These are phyloP conservation scores for Colletotrichum orchidophilum DNA, from an alignment of 2,329 filamentous ascomycete species.

Conservation along the genomic window DNA sequence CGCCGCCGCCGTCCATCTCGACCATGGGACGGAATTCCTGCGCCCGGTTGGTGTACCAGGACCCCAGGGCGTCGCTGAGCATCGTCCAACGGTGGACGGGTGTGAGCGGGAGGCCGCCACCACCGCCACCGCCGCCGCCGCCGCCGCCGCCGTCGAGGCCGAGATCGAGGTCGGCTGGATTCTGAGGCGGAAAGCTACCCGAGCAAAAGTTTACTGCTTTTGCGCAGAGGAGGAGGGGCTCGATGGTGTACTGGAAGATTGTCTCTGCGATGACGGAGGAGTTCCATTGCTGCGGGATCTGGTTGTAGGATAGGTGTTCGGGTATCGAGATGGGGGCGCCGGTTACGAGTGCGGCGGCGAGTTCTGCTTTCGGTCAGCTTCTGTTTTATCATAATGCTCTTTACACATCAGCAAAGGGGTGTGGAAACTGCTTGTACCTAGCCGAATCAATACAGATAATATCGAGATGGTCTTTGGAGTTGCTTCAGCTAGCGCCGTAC, in stretches of 20 bases:
- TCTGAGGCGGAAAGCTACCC: slow-evolving; percentile 38
- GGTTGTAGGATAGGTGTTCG: slow-evolving; percentile 33
- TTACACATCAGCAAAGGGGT: background rate
- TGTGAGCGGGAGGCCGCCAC: slow-evolving; percentile 28
- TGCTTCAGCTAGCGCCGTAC: background rate
- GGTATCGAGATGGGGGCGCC: slow-evolving; percentile 39
- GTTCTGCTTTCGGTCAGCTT: slow-evolving; percentile 33
- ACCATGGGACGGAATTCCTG: slow-evolving; percentile 45
- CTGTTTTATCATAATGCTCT: background rate
- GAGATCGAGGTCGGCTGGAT: background rate
- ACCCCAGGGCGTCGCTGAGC: slow-evolving; percentile 42
- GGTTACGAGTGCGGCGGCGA: slow-evolving; percentile 42
- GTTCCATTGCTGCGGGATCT: slow-evolving; percentile 4
- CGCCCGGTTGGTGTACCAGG: slow-evolving; percentile 45
- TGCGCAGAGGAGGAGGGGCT: slow-evolving; percentile 45
- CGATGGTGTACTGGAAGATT: slow-evolving; percentile 35
- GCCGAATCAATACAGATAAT: slow-evolving; percentile 37
- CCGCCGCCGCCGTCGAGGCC: too few species aligned
- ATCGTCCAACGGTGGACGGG: slow-evolving; percentile 42
- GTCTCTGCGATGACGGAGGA: slow-evolving; percentile 32
- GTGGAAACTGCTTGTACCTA: slow-evolving; percentile 35
- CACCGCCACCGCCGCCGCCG: too few species aligned
- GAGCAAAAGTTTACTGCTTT: slow-evolving; percentile 46
- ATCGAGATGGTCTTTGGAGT: slow-evolving; percentile 22
- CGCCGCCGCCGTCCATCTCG: slow-evolving; percentile 41